Base-by-base conservation (phyloP, 139 green algal genomes). In the Eudorina sp. region DNA sequence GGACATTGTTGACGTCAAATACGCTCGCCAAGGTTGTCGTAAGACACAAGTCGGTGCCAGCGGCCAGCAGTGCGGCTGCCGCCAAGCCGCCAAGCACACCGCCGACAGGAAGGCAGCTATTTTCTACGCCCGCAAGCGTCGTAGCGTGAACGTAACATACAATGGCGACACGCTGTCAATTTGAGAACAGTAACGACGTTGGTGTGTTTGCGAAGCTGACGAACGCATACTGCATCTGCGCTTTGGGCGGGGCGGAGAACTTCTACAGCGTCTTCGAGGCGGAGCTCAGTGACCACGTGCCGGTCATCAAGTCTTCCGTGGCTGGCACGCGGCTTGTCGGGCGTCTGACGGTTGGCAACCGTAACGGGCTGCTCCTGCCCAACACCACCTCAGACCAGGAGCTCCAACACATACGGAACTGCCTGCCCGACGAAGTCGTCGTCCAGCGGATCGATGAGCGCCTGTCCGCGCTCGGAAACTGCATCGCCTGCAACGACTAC, bases 201-300 rank as follows among this genome's bases (percentile, higher is more conserved):
- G 98, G 98, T 38, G 98, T 99, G 1, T 99, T 99, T 76, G 94
- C 96, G 3, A 97, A 97, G 84, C 93, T 99, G 19, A 99, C 98
- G 4, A 99, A 98, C 76, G 93, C 96, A 23, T 99, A 99, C 90
- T 97, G 94, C 83, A 90, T 99, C 5, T 94, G 96, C 2, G 98
- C 98, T 0, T 80, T 97, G 41, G 98, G 98, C 14, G 96, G 93
- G 2, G 96, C 96, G 11, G 98, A 99, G 89, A 99, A 99, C 93
- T 99, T 99, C 78, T 99, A 99, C 95, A 99, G 96, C 77, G 96
- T 98, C 16, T 99, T 99, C 91, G 97, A 99, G 89, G 92, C 96
- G 31, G 98, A 99, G 91, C 92, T 99, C 34, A 92, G 96, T 29
- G 97, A 99, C 64, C 96, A 99, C 90, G 98, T 99, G 40, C 98